Base-by-base conservation (phyloP, 257 asterid species). In the Nicotiana obtusifolia region DNA sequence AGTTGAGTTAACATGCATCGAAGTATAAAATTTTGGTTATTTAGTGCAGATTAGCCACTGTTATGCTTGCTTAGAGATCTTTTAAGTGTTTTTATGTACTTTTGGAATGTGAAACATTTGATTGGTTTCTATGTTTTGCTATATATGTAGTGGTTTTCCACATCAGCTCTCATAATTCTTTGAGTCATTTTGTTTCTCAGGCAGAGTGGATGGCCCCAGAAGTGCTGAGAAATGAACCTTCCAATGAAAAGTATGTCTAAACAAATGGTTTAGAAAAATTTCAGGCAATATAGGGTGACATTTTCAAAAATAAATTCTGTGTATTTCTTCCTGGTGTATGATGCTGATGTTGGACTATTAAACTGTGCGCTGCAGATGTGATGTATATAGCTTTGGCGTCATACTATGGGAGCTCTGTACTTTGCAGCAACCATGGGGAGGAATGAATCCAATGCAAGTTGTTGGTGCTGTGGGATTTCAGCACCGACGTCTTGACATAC, bases 151-250 rank as follows among this genome's bases (percentile, higher is more conserved):
- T 73, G 61, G 15, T 6, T 44, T 73, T 44, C 79, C 61, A 7
- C 24, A 73, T 73, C 24, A 7, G 24, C 15, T 75, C 80, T 24
- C 24, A 73, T 47, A 75, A 2, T 49, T 24, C 24, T 17, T 19
- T 0, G 5, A 47, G 62, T 75, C 24, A 14, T 75, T 75, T 75
- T 75, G 62, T 75, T 87, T 71, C 82, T 85, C 93, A 96, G 99
- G 99, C 99, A 60, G 99, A 96, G 89, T 96, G 99, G 99, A 96
- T 96, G 99, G 99, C 99, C 68, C 99, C 99, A 20, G 99, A 96
- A 91, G 99, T 96, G 82, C 91, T 96, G 87, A 87, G 99, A 90
- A 96, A 96, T 66, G 99, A 96, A 84, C 99, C 97, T 77, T 96
- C 98, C 26, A 90, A 96, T 44, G 99, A 96, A 84, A 96, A 96